Evolutionary conservation across 1,284 basidiomycete species (phyloP).

Genomic region (Spongispora temasekensis): DNA sequence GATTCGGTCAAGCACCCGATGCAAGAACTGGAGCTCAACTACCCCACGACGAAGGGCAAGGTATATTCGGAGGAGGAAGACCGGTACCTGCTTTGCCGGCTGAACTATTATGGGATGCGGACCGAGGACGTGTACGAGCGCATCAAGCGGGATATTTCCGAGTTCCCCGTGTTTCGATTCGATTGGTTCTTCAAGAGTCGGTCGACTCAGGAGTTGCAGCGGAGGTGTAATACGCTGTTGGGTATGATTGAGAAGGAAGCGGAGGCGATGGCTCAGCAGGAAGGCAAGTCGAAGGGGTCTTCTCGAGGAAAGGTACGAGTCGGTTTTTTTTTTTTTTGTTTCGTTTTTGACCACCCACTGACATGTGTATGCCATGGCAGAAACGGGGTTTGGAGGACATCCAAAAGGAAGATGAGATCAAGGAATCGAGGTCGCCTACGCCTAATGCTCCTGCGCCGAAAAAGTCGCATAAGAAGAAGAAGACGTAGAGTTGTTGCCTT

Average conservation of each 20-base stretch:
- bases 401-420: conserved; percentile 55
- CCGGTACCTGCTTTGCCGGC: conserved; percentile 88
- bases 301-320: conserved; percentile 72
- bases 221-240: conserved; percentile 88
- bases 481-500: conserved; percentile 45
- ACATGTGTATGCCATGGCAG: conserved; percentile 35
- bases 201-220: conserved; percentile 87
- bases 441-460: conserved; percentile 47
- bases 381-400: conserved; percentile 69
- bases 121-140: conserved; percentile 92
- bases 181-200: conserved; percentile 99
- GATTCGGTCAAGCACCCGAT: conserved; percentile 82
- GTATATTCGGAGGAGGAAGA: conserved; percentile 98
- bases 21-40: conserved; percentile 93
- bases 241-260: conserved; percentile 93
- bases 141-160: conserved; percentile 95
- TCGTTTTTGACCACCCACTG: background rate
- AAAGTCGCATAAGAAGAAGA: conserved; percentile 56
- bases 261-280: conserved; percentile 63
- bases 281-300: conserved; percentile 58
- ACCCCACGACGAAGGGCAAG: conserved; percentile 94
- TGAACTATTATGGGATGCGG: conserved; percentile 92
- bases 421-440: conserved; percentile 58
- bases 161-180: conserved; percentile 96
- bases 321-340: conserved; percentile 9